Base-by-base conservation (phyloP, 805 yeast species). In the Ogataea haglerorum region DNA sequence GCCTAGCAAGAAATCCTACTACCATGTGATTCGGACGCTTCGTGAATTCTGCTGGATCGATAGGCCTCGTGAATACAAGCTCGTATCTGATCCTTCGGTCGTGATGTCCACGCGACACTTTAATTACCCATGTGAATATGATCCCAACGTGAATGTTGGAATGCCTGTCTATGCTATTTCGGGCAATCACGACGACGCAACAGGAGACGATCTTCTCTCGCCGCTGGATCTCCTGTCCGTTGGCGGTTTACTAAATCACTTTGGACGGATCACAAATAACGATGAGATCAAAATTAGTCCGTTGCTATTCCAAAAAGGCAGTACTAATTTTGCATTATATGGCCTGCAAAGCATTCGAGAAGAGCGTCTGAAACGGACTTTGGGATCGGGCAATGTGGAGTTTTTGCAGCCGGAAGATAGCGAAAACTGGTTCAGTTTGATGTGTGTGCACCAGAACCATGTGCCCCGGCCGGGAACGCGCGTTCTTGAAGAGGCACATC, bases 141-240 rank as follows among this genome's bases (percentile, higher is more conserved):
- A 93, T 60, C 88, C 91, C 2, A 88, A 93, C 60, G 63, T 87
- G 45, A 93, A 93, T 61, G 82, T 93, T 3, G 80, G 95, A 0
- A 75, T 90, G 12, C 99, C 99, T 0, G 75, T 93, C 7, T 88
- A 93, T 68, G 91, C 90, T 6, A 91, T 93, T 4, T 80, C 91
- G 33, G 99, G 99, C 2, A 93, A 93, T 55, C 99, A 93, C 60
- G 99, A 93, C 62, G 98, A 93, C 63, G 87, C 96, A 3, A 85
- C 95, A 0, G 98, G 98, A 1, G 85, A 80, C 38, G 82, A 83
- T 16, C 64, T 86, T 39, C 66, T 93, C 10, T 80, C 90, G 40
- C 95, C 99, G 0, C 69, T 93, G 69, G 99, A 93, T 61, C 65
- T 93, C 3, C 65, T 93, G 10, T 76, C 86, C 14, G 86, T 85